Conservation (phyloP, 345 rosid species). For the Hypericum androsaemum region DNA sequence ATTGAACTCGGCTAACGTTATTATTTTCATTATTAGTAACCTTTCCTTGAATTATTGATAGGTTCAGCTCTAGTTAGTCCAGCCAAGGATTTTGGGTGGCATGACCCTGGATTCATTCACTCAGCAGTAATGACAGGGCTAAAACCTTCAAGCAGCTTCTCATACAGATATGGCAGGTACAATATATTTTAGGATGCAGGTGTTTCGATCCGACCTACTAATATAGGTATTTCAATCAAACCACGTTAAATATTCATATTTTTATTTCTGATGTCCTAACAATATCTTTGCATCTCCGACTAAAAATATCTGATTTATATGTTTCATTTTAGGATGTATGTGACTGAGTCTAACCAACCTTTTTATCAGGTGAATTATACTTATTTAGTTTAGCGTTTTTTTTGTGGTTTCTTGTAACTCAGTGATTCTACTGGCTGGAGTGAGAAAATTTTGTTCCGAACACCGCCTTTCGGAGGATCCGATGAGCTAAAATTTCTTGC, state of each 20-base stretch:
- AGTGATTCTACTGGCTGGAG: conserved; percentile 62
- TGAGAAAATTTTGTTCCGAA: conserved; percentile 31
- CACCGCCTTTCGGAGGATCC: conserved; percentile 54
- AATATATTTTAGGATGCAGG: not conserved
- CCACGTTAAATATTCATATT: no score
- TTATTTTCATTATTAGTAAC: no score
- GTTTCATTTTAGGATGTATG: no score
- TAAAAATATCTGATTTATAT: no score
- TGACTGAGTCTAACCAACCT: no score
- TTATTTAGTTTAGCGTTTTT: not conserved
- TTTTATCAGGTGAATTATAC: no score
- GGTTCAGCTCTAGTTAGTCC: conserved; percentile 38
- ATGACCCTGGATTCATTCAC: conserved; percentile 64
- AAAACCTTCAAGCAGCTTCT: conserved; percentile 30
- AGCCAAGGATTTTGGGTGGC: conserved; percentile 77
- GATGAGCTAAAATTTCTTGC: conserved; percentile 41
- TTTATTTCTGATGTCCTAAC: no score
- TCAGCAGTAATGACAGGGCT: conserved; percentile 56
- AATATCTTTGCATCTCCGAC: no score
- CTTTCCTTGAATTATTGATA: conserved; percentile 2
- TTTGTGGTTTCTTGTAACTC: not conserved
- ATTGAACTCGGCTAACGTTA: no score
- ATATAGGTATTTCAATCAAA: no score
- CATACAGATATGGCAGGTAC: conserved; percentile 63
- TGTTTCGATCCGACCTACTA: no score